Percentiles rank a stretch among this genome's conserved stretches.
phyloP scores from a whole-genome alignment of 179 eudicot species.

The Silene vulgaris region DNA sequence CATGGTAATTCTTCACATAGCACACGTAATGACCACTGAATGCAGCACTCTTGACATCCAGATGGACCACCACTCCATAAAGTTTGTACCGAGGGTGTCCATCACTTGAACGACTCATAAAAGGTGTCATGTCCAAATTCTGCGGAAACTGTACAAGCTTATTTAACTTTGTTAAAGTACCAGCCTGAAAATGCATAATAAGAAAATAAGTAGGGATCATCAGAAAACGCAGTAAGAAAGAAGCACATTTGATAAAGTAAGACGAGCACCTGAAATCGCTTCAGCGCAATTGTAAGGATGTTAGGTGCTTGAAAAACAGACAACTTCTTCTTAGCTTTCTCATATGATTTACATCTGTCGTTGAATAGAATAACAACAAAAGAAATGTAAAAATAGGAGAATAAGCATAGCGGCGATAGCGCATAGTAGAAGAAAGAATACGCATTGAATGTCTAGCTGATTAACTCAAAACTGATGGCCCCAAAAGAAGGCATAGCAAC shows the following conservation, averaged over 20 bases:
- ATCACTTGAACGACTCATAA: constrained; percentile 65
- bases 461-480: background rate
- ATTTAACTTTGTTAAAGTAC: constrained; percentile 68
- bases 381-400: background rate
- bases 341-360: constrained; percentile 77
- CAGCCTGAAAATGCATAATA: constrained; percentile 49
- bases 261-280: constrained; percentile 70
- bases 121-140: constrained; percentile 63
- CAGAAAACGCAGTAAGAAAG: background rate
- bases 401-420: constrained; percentile 4
- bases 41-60: constrained; percentile 69
- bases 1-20: constrained; percentile 61
- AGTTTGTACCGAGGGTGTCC: constrained; percentile 63
- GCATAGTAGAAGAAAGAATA: background rate
- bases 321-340: constrained; percentile 83
- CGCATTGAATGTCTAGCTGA: background rate
- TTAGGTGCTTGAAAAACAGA: constrained; percentile 75
- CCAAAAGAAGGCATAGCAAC: constrained; percentile 8
- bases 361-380: background rate
- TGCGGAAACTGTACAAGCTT: constrained; percentile 73
- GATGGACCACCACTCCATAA: constrained; percentile 86
- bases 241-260: background rate
- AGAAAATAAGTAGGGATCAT: constrained; percentile 2
- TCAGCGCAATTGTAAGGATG: constrained; percentile 72
- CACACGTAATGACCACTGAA: constrained; percentile 85